Evolutionary conservation across 148 eudicot species (phyloP).

Genomic region (Heliosperma pusillum): DNA sequence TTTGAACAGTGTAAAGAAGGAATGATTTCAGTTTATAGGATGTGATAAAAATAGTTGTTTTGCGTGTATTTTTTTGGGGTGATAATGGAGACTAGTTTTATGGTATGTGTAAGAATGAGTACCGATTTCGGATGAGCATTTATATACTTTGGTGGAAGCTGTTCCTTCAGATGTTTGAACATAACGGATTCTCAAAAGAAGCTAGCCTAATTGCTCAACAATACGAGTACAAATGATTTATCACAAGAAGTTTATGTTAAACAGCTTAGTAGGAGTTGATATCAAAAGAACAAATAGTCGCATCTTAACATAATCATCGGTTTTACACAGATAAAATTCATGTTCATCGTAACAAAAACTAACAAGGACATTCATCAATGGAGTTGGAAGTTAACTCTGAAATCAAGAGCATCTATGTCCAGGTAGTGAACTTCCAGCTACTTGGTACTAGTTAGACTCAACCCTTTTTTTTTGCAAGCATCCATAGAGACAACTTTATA

Average conservation of each 20-base stretch:
- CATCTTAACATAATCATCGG: too few relatives aligned
- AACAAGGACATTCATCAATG: background rate
- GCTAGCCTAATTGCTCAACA: too few relatives aligned
- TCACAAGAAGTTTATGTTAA: too few relatives aligned
- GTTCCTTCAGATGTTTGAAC: too few relatives aligned
- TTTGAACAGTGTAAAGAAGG: slow-evolving; percentile 26
- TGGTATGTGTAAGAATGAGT: too few relatives aligned
- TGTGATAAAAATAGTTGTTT: slow-evolving; percentile 13
- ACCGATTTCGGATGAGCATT: too few relatives aligned
- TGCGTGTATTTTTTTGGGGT: background rate
- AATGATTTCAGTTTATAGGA: slow-evolving; percentile 21
- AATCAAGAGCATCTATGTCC: background rate
- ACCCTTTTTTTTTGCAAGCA: background rate
- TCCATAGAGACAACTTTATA: background rate
- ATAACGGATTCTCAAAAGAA: too few relatives aligned
- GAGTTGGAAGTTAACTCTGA: background rate
- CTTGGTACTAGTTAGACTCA: background rate
- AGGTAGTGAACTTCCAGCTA: too few relatives aligned
- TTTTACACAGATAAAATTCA: background rate
- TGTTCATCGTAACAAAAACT: background rate
- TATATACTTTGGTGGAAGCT: too few relatives aligned
- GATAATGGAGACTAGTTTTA: background rate
- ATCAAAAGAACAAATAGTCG: too few relatives aligned
- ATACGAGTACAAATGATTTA: too few relatives aligned
- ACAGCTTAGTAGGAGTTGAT: too few relatives aligned